These are phyloP conservation scores for Trametes elegans DNA, from an alignment of 768 basidiomycete species.

Conservation along the genomic window DNA sequence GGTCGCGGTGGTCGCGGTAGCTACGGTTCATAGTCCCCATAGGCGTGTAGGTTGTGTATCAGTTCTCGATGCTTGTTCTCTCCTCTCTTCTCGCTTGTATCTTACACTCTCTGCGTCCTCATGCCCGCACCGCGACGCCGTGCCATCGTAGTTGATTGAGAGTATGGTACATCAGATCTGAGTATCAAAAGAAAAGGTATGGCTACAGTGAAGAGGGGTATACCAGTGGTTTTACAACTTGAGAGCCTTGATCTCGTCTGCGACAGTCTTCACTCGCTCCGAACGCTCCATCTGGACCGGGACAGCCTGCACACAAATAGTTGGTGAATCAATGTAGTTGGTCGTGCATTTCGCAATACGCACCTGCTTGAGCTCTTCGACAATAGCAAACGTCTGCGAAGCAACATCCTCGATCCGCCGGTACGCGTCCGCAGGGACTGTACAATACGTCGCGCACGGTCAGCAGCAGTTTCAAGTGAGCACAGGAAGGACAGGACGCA, in stretches of 20 bases:
- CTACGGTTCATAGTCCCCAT: slow-evolving; percentile 45
- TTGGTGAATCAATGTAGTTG: not conserved
- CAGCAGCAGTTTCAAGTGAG: no score
- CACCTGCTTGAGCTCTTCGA: slow-evolving; percentile 54
- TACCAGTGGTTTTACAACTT: slow-evolving; percentile 36
- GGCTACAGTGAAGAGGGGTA: slow-evolving; percentile 9
- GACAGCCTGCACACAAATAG: slow-evolving; percentile 36
- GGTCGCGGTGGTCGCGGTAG: slow-evolving; percentile 40
- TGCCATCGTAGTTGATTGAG: no score
- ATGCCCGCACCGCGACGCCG: no score
- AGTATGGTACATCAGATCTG: not conserved
- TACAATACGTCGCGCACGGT: no score
- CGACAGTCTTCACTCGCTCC: slow-evolving; percentile 42
- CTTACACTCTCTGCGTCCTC: not conserved
- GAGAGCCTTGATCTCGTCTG: slow-evolving; percentile 49
- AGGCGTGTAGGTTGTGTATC: slow-evolving; percentile 6
- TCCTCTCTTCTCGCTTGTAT: not conserved
- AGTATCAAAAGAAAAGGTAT: slow-evolving; percentile 7
- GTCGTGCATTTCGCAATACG: slow-evolving; percentile 12
- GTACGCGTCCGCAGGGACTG: slow-evolving; percentile 20
- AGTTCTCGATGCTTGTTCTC: slow-evolving; percentile 7
- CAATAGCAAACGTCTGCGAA: slow-evolving; percentile 38
- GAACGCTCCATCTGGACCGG: slow-evolving; percentile 51
- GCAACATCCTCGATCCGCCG: slow-evolving; percentile 27
- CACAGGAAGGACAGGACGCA: slow-evolving; percentile 11